These are phyloP conservation scores for Nicotiana undulata DNA, from an alignment of 257 asterid genomes.

Conservation along the genomic window DNA sequence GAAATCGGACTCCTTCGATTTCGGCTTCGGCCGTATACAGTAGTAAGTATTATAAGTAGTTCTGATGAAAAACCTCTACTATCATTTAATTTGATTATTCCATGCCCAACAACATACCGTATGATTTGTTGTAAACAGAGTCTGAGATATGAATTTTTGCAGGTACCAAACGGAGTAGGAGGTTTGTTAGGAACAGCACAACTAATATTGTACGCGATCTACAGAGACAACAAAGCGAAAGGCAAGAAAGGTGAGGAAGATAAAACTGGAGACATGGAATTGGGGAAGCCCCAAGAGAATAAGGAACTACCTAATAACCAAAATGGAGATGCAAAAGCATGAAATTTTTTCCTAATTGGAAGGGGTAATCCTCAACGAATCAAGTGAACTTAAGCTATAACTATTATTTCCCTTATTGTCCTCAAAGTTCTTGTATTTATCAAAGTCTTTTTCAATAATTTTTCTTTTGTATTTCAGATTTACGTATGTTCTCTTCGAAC, in stretches of 20 bases:
- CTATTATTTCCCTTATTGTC: neutral
- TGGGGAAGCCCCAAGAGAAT: constrained; percentile 2
- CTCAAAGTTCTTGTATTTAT: neutral
- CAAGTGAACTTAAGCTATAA: neutral
- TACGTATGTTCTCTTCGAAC: no score
- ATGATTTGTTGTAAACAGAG: neutral
- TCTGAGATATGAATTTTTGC: constrained; percentile 7
- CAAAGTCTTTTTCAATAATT: neutral
- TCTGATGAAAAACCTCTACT: no score
- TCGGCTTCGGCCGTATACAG: no score
- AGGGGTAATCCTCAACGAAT: neutral
- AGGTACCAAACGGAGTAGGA: constrained; percentile 82
- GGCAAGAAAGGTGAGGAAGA: constrained; percentile 12
- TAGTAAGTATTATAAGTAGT: no score
- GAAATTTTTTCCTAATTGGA: neutral
- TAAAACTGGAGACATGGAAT: constrained; percentile 37
- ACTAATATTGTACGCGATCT: constrained; percentile 47
- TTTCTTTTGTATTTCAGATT: neutral
- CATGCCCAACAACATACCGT: no score
- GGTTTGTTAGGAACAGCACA: constrained; percentile 58
- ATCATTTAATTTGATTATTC: no score
- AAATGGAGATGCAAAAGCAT: neutral
- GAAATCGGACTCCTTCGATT: no score
- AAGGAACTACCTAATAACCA: constrained; percentile 5
- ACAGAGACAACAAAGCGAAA: constrained; percentile 34